Evolutionary conservation across 1,284 basidiomycete genomes (phyloP), one percentile per base, ranked within the genome.

Genomic region (Leccinum subrobustum): DNA sequence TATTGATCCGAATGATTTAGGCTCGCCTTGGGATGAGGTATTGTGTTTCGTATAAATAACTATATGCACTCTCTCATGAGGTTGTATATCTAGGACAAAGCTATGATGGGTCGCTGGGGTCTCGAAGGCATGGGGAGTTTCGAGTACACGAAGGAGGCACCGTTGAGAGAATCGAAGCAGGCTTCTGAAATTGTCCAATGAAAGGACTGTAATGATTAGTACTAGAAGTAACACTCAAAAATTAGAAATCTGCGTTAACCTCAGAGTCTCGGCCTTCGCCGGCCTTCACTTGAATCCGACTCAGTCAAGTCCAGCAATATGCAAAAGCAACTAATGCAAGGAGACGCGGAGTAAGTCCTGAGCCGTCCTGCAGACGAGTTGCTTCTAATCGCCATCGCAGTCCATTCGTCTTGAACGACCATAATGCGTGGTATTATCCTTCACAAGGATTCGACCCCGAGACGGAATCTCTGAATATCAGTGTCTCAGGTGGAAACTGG

Each of bases 101-200:
- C 87, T 9, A 95, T 98, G 94, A 91, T 98, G 82, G 80, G 76
- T 6, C 85, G 95, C 60, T 98, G 95, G 95, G 96, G 96, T 37
- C 79, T 99, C 35, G 81, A 89, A 60, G 95, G 95, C 27, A 95
- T 98, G 93, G 80, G 81, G 60, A 94, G 92, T 73, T 97, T 96
- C 71, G 86, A 92, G 68, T 86, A 91, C 68, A 70, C 73, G 20
- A 80, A 77, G 61, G 79, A 14, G 12, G 11, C 0, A 23, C 20
- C 44, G 4, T 44, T 44, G 18, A 23, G 12, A 47, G 20, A 14
- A 47, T 47, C 42, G 18, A 47, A 47, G 18, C 42, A 47, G 20
- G 18, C 11, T 20, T 44, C 11, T 47, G 44, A 47, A 12, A 47
- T 20, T 44, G 11, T 20, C 9, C n/a, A n/a, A 20, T 44, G 42